phyloP scores from a whole-genome alignment of 2,329 filamentous ascomycete genomes.

The Cephalotrichum gorgonifer region DNA sequence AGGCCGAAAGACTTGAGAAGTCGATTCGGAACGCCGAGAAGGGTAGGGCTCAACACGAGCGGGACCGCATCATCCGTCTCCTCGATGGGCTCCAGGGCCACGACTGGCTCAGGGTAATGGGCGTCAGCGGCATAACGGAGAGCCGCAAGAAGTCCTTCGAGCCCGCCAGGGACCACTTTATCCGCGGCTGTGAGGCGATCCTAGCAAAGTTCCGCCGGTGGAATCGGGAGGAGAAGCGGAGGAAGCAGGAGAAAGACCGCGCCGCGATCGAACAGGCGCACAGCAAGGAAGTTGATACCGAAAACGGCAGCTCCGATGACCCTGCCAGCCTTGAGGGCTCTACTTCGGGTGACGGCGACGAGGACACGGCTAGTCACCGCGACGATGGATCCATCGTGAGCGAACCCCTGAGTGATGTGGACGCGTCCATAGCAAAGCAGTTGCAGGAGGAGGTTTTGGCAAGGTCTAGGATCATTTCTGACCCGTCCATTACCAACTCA shows the following conservation, averaged over 20 bases:
- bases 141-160: conserved; percentile 79
- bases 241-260: conserved; percentile 67
- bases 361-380: conserved; percentile 12
- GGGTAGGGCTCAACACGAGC: conserved; percentile 56
- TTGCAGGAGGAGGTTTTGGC: conserved; percentile 61
- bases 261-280: conserved; percentile 19
- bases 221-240: conserved; percentile 80
- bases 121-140: conserved; percentile 76
- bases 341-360: conserved; percentile 6
- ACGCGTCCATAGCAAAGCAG: conserved; percentile 63
- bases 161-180: conserved; percentile 74
- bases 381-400: conserved; percentile 2
- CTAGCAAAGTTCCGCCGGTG: conserved; percentile 81
- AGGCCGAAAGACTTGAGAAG: conserved; percentile 49
- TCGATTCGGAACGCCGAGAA: conserved; percentile 55
- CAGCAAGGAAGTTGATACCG: conserved; percentile 6
- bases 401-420: conserved; percentile 38
- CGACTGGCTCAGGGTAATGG: conserved; percentile 90
- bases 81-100: conserved; percentile 79
- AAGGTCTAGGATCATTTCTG: conserved; percentile 32
- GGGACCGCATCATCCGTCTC: conserved; percentile 52
- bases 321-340: conserved; percentile 1
- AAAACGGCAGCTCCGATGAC: background rate
- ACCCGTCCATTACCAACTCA: conserved; percentile 20
- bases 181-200: conserved; percentile 69